Evolutionary conservation across 176 grass and related monocot species (phyloP).

Genomic region (Zea luxurians): DNA sequence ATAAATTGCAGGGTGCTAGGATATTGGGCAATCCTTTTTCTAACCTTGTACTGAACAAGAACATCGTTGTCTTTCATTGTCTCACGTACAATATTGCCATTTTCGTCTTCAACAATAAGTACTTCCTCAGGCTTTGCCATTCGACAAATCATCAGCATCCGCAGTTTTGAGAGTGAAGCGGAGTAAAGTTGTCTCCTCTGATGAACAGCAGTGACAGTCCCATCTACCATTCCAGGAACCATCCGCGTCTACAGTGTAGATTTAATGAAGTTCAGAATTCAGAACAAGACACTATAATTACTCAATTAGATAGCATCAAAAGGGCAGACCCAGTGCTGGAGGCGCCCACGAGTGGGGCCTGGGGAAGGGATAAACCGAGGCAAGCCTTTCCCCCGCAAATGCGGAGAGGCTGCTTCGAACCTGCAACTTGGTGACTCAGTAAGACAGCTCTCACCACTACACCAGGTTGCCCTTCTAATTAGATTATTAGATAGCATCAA

Average conservation of each 20-base stretch:
- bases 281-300: conserved; percentile 16
- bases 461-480: no score
- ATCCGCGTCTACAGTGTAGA: conserved; percentile 30
- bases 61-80: conserved; percentile 82
- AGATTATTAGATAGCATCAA: background rate
- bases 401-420: no score
- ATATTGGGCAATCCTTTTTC: background rate
- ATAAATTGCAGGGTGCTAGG: no score
- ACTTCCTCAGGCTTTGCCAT: conserved; percentile 87
- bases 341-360: no score
- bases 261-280: conserved; percentile 6
- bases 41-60: conserved; percentile 81
- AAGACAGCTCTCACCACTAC: no score
- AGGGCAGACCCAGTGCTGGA: no score
- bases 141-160: conserved; percentile 74
- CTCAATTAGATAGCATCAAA: no score
- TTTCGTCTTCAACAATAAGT: conserved; percentile 76
- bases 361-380: no score
- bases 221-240: conserved; percentile 53
- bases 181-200: conserved; percentile 68
- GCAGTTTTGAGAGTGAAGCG: conserved; percentile 59
- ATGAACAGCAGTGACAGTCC: conserved; percentile 43
- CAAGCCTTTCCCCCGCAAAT: no score
- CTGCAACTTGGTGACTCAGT: no score
- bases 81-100: conserved; percentile 78